These are phyloP conservation scores for Phylloporus arenicola DNA, from an alignment of 768 basidiomycete species.

Conservation along the genomic window DNA sequence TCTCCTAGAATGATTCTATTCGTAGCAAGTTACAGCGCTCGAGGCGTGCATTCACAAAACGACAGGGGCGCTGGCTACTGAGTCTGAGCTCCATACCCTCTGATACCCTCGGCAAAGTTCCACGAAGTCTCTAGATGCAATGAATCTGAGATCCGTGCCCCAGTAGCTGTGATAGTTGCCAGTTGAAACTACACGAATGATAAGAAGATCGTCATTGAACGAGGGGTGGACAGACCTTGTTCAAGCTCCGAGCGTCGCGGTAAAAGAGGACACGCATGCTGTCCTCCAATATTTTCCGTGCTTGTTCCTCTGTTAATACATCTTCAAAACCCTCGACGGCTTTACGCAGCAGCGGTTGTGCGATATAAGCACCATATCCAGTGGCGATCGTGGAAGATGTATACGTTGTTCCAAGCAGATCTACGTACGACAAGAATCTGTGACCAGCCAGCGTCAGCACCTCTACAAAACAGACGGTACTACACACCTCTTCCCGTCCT, in stretches of 20 bases:
- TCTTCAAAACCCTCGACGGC: conserved; percentile 83
- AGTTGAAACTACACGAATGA: conserved; percentile 78
- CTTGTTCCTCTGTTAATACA: conserved; percentile 71
- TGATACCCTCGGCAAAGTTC: conserved; percentile 88
- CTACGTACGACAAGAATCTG: conserved; percentile 92
- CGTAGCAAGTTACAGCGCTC: background rate
- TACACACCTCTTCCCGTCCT: conserved; percentile 71
- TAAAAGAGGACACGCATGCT: conserved; percentile 95
- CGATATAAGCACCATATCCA: conserved; percentile 90
- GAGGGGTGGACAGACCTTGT: conserved; percentile 61
- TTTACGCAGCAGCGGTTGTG: conserved; percentile 85
- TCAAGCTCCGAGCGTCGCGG: conserved; percentile 89
- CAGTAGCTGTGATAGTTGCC: conserved; percentile 75
- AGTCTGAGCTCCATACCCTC: conserved; percentile 89
- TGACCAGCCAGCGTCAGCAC: background rate
- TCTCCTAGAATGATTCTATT: background rate
- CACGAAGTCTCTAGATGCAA: conserved; percentile 73
- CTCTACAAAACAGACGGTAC: background rate
- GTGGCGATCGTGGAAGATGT: conserved; percentile 90
- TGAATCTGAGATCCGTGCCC: conserved; percentile 76
- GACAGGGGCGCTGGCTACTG: conserved; percentile 42
- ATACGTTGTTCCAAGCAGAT: conserved; percentile 95
- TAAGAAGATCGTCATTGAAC: background rate
- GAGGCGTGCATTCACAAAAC: background rate
- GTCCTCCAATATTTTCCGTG: conserved; percentile 69